Percentiles rank a stretch among this genome's conserved stretches.
phyloP scores from a whole-genome alignment of 257 asterid species.

The Solanum appendiculatum region DNA sequence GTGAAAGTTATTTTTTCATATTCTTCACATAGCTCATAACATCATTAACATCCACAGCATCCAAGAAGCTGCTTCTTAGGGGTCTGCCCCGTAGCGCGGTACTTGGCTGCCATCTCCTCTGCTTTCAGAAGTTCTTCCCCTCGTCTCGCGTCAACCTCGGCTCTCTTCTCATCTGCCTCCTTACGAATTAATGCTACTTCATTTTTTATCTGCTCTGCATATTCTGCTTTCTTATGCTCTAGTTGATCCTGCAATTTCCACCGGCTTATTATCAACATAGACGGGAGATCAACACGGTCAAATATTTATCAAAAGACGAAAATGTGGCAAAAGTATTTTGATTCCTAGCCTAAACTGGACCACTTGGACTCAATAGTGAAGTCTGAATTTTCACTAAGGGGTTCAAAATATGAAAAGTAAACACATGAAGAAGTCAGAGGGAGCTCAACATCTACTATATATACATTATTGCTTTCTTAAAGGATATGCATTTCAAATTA shows the following conservation, averaged over 20 bases:
- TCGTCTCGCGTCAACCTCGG: conserved; percentile 44
- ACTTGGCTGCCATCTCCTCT: conserved; percentile 58
- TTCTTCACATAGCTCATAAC: not conserved
- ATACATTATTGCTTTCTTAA: not conserved
- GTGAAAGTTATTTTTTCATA: not conserved
- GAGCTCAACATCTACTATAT: no score
- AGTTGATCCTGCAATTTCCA: conserved; percentile 36
- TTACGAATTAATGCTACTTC: conserved; percentile 52
- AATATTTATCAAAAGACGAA: not conserved
- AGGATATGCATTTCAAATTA: not conserved
- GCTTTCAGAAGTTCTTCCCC: conserved; percentile 55
- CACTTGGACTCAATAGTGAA: not conserved
- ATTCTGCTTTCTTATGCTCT: conserved; percentile 61
- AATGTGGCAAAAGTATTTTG: not conserved
- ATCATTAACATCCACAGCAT: conserved; percentile 33
- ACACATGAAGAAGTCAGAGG: no score
- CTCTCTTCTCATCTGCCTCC: conserved; percentile 69
- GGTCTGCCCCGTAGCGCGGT: conserved; percentile 40
- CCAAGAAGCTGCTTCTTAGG: conserved; percentile 42
- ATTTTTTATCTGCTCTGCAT: conserved; percentile 54
- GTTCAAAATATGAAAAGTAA: no score
- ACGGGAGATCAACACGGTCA: not conserved
- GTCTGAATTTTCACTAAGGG: no score
- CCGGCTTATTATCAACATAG: not conserved
- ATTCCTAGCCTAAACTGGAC: not conserved